These are phyloP conservation scores for Raphanus sativus DNA, from an alignment of 345 rosid species.

Conservation along the genomic window DNA sequence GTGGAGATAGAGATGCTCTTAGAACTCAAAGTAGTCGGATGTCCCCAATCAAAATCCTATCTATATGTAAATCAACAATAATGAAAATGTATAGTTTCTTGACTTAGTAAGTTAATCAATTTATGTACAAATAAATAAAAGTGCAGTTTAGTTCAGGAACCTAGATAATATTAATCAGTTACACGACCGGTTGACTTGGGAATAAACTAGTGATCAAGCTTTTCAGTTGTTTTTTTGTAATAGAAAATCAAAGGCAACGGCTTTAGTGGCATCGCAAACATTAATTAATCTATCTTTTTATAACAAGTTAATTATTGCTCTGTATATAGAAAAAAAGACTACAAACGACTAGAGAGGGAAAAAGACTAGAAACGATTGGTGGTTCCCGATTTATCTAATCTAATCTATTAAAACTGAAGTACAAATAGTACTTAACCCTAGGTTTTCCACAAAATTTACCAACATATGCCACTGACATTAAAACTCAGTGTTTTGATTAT, in stretches of 20 bases:
- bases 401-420: too few species aligned
- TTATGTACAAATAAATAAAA: neutral
- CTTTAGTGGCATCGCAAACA: constrained; percentile 27
- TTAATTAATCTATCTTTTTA: neutral
- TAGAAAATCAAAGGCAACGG: constrained; percentile 10
- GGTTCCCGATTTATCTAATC: too few species aligned
- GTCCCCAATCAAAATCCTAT: neutral
- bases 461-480: too few species aligned
- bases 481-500: too few species aligned
- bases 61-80: constrained; percentile 5
- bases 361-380: too few species aligned
- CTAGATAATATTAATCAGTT: constrained; percentile 7
- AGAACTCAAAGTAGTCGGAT: constrained; percentile 11
- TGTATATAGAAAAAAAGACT: too few species aligned
- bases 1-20: too few species aligned
- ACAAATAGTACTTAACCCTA: too few species aligned
- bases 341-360: too few species aligned
- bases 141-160: neutral
- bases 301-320: neutral
- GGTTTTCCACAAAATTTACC: too few species aligned
- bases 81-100: neutral
- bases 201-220: constrained; percentile 21
- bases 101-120: constrained; percentile 21
- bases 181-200: constrained; percentile 28
- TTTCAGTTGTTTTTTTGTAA: neutral